Evolutionary conservation across 2,329 filamentous ascomycete genomes (phyloP).

Genomic region (Fragosphaeria purpurea): DNA sequence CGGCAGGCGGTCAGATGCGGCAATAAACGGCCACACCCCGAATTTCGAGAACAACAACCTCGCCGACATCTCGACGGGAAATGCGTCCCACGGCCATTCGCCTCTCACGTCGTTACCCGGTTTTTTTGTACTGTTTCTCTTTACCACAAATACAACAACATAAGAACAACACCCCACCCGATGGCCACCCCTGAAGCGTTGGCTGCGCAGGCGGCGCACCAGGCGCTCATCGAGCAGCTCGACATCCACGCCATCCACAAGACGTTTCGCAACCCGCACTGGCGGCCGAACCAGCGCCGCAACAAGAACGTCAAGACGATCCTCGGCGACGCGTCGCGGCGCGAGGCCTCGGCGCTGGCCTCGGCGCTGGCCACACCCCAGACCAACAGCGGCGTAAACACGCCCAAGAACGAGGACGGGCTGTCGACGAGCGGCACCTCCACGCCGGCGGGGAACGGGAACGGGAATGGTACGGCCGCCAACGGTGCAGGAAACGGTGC

Average conservation of each 20-base stretch:
- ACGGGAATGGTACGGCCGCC: constrained; percentile 46
- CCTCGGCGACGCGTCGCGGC: constrained; percentile 75
- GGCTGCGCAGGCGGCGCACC: constrained; percentile 73
- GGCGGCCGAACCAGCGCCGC: constrained; percentile 87
- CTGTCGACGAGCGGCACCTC: constrained; percentile 49
- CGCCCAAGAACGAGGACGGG: constrained; percentile 45
- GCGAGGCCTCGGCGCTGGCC: constrained; percentile 78
- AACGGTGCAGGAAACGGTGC: constrained; percentile 33
- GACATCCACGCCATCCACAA: constrained; percentile 82
- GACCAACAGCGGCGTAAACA: constrained; percentile 58
- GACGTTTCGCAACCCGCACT: constrained; percentile 79
- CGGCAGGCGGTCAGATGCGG: too few species aligned
- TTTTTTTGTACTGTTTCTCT: too few species aligned
- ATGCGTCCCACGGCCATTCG: too few species aligned
- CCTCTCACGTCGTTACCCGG: too few species aligned
- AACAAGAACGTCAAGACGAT: constrained; percentile 99
- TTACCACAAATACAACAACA: not conserved
- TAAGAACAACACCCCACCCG: not conserved
- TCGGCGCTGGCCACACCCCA: constrained; percentile 52
- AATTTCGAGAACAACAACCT: too few species aligned
- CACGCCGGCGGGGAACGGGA: constrained; percentile 45
- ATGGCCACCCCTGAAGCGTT: constrained; percentile 49
- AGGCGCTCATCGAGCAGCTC: constrained; percentile 77
- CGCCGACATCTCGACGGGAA: too few species aligned
- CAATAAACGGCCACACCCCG: too few species aligned